These are phyloP conservation scores for Didymella segeticola DNA, from an alignment of 2,329 filamentous ascomycete species.

Conservation along the genomic window DNA sequence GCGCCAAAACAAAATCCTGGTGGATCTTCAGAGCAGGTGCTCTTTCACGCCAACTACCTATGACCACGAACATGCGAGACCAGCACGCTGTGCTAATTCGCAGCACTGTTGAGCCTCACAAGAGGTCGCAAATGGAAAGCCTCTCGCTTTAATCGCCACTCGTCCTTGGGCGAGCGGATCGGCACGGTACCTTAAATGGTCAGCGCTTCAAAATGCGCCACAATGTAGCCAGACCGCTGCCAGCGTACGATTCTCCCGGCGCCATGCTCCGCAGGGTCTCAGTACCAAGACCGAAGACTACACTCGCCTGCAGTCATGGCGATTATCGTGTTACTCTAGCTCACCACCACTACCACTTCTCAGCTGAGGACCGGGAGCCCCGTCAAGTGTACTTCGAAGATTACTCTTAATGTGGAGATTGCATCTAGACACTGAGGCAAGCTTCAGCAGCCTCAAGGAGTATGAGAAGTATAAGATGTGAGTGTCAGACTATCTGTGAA, in stretches of 20 bases:
- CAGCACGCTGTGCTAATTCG: background rate
- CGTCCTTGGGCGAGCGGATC: background rate
- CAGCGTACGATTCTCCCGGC: background rate
- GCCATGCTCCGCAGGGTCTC: background rate
- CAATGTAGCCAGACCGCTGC: conserved; percentile 8
- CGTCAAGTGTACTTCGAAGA: background rate
- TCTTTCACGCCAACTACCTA: background rate
- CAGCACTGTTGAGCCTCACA: no score
- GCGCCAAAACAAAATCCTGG: background rate
- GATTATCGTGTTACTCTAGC: conserved; percentile 4
- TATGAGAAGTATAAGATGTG: conserved; percentile 4
- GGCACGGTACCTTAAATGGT: background rate
- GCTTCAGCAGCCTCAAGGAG: background rate
- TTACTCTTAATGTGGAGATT: conserved; percentile 14
- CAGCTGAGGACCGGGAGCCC: conserved; percentile 11
- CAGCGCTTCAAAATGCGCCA: conserved; percentile 8
- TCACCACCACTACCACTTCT: conserved; percentile 1
- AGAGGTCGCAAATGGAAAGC: no score
- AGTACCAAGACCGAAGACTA: conserved; percentile 5
- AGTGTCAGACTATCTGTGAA: background rate
- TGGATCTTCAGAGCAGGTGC: background rate
- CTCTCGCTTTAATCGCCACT: conserved; percentile 3
- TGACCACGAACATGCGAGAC: background rate
- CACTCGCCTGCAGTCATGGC: background rate
- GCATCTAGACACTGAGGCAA: background rate